Conservation (phyloP, 2,329 filamentous ascomycete genomes). For the Penicillium verrucosum region DNA sequence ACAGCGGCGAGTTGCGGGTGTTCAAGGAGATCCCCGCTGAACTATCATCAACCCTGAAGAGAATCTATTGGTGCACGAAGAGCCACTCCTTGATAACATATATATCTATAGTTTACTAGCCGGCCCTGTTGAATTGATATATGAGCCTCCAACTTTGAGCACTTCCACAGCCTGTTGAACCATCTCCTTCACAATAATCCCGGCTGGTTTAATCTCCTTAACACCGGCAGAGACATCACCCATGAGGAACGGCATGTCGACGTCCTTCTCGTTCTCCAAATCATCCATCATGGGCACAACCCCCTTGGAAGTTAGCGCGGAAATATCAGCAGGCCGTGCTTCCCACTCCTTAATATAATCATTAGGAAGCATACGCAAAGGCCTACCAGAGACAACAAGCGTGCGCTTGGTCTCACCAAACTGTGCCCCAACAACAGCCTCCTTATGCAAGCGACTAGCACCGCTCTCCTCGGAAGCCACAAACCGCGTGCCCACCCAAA, state of each 20-base stretch:
- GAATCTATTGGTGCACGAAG: not conserved
- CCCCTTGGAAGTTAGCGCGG: constrained; percentile 69
- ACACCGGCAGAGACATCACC: constrained; percentile 86
- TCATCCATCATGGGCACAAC: constrained; percentile 80
- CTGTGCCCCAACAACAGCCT: constrained; percentile 72
- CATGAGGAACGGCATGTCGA: constrained; percentile 89
- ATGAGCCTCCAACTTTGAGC: constrained; percentile 60
- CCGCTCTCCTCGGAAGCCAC: constrained; percentile 79
- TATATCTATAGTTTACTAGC: constrained; percentile 45
- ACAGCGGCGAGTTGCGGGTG: not conserved
- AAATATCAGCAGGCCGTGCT: constrained; percentile 68
- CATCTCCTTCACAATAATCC: constrained; percentile 86
- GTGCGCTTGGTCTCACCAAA: constrained; percentile 81
- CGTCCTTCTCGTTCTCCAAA: constrained; percentile 73
- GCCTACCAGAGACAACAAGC: constrained; percentile 76
- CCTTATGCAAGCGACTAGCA: constrained; percentile 77
- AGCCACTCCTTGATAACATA: too few relatives aligned
- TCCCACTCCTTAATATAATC: constrained; percentile 84
- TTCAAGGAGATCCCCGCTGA: not conserved
- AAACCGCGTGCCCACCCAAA: constrained; percentile 94
- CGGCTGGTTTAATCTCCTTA: constrained; percentile 72
- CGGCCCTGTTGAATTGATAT: constrained; percentile 45
- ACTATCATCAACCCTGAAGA: not conserved
- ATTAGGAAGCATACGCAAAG: constrained; percentile 75
- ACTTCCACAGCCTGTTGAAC: constrained; percentile 69